These are phyloP conservation scores for Calocybe indica DNA, from an alignment of 768 basidiomycete species.

Conservation along the genomic window DNA sequence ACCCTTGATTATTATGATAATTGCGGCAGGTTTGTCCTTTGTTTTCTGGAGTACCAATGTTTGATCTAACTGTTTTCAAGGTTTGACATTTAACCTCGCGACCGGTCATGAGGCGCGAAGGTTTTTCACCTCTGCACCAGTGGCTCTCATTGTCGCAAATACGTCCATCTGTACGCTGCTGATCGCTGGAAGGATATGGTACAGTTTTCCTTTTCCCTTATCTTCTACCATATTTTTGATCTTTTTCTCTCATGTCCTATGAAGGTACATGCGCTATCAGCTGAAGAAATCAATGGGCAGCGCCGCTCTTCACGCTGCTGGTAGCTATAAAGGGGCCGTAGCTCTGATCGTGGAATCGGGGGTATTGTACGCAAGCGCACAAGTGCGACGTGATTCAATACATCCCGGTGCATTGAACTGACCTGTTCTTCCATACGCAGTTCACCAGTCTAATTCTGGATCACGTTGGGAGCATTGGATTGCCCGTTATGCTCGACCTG, in stretches of 20 bases:
- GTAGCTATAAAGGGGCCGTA: not conserved
- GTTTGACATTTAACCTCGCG: not conserved
- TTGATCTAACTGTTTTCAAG: not conserved
- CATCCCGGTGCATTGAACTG: not conserved
- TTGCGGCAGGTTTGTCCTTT: constrained; percentile 1
- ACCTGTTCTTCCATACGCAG: not conserved
- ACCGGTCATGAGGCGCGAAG: not conserved
- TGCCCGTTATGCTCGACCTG: constrained; percentile 1
- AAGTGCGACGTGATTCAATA: not conserved
- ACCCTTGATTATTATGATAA: constrained; percentile 2
- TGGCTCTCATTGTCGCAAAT: constrained; percentile 1
- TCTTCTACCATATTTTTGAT: not conserved
- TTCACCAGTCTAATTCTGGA: not conserved
- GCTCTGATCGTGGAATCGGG: constrained; percentile 2
- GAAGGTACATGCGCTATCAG: constrained; percentile 3
- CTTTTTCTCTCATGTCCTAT: not conserved
- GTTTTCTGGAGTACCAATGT: not conserved
- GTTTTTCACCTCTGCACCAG: not conserved
- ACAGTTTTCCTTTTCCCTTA: not conserved
- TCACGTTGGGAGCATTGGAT: not conserved
- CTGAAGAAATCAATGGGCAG: not conserved
- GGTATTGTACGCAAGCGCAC: constrained; percentile 1
- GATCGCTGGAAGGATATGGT: constrained; percentile 3
- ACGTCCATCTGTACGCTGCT: constrained; percentile 3
- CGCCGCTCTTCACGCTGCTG: not conserved